A percentile compares a stretch with the other conserved stretches of the same genome.
Evolutionary conservation across 352 stramenopile species (phyloP).

Genomic region (Phytophthora quininea): DNA sequence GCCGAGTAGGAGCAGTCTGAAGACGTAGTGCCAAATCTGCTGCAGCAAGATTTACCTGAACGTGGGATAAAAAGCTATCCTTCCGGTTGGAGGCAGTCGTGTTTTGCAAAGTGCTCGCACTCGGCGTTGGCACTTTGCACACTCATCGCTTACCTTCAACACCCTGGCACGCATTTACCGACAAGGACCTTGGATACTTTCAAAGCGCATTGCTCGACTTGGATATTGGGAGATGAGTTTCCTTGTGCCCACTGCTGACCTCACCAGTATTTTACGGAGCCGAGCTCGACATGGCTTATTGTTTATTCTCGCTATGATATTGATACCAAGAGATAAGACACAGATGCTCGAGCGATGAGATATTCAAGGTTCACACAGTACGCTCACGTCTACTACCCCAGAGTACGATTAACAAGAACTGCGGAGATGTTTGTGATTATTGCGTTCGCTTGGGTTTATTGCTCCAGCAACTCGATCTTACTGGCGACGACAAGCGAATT

Average conservation of each 20-base stretch:
- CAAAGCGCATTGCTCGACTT: not conserved
- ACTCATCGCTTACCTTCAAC: not conserved
- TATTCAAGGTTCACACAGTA: conserved; percentile 7
- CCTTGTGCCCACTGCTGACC: not conserved
- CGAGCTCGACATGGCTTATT: not conserved
- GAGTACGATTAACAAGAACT: not conserved
- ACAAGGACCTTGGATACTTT: not conserved
- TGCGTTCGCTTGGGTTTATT: not conserved
- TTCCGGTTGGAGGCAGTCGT: conserved; percentile 5
- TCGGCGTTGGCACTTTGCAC: not conserved
- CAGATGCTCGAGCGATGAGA: conserved; percentile 1
- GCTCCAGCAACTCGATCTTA: not conserved
- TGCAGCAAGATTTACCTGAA: conserved; percentile 12
- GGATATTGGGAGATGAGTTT: not conserved
- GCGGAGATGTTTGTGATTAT: not conserved
- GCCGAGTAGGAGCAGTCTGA: conserved; percentile 6
- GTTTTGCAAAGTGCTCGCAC: not conserved
- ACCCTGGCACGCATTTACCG: not conserved
- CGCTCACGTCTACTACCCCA: not conserved
- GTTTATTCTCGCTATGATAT: conserved; percentile 1
- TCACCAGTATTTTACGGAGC: conserved; percentile 2
- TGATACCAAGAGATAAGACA: not conserved
- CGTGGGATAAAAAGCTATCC: conserved; percentile 5
- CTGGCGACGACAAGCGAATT: not conserved
- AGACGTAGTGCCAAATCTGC: conserved; percentile 1